Conservation (phyloP, 306 rosid species). For the Citrullus colocynthis region DNA sequence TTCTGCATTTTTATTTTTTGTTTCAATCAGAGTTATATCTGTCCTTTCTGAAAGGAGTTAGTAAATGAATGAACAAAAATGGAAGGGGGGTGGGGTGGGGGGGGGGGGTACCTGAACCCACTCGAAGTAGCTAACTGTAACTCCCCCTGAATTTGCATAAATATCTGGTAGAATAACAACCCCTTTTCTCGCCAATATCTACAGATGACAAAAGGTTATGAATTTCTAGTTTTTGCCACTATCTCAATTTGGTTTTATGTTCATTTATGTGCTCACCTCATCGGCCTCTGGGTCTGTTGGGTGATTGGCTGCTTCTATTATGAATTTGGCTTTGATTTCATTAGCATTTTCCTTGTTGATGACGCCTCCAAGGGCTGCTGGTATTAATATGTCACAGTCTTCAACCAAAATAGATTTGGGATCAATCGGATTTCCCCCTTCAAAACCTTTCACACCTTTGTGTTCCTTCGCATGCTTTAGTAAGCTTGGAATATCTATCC, state of each 20-base stretch:
- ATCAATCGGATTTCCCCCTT: slow-evolving; percentile 53
- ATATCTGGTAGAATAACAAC: slow-evolving; percentile 85
- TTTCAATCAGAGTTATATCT: not conserved
- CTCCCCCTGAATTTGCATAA: slow-evolving; percentile 97
- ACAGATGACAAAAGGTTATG: slow-evolving; percentile 7
- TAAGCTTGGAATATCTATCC: slow-evolving; percentile 63
- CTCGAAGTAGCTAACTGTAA: slow-evolving; percentile 87
- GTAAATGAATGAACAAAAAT: not conserved
- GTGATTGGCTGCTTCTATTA: slow-evolving; percentile 89
- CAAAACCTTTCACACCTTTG: slow-evolving; percentile 57
- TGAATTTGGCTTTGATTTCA: slow-evolving; percentile 69
- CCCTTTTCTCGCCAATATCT: slow-evolving; percentile 74
- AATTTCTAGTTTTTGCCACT: not conserved
- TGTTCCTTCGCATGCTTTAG: slow-evolving; percentile 43
- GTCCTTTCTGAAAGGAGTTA: not conserved
- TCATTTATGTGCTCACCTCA: slow-evolving; percentile 34
- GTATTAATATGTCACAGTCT: slow-evolving; percentile 75
- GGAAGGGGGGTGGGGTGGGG: not conserved
- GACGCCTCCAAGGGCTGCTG: slow-evolving; percentile 99
- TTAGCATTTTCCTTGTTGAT: slow-evolving; percentile 88
- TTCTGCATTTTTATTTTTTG: slow-evolving; percentile 34
- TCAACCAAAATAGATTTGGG: slow-evolving; percentile 50
- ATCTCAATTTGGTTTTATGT: not conserved
- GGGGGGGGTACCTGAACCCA: slow-evolving; percentile 76
- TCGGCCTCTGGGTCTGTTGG: slow-evolving; percentile 98